A percentile compares a stretch with the other conserved stretches of the same genome.
Evolutionary conservation across 768 basidiomycete species (phyloP).

Genomic region (Rickenella mellea): DNA sequence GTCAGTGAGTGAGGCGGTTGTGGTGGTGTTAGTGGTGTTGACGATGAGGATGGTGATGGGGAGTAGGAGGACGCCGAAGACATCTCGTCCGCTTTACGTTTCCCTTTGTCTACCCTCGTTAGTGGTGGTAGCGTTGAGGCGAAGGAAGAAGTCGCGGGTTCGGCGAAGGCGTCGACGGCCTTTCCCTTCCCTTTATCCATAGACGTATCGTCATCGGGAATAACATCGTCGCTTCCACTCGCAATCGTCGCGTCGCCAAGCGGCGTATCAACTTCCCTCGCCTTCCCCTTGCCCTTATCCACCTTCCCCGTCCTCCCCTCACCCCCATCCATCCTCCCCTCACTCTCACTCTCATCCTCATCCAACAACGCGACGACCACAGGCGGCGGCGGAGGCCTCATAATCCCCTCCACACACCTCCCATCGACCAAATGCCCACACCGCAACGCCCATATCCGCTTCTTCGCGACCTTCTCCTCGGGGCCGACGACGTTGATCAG

Average conservation of each 20-base stretch:
- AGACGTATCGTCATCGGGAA: background rate
- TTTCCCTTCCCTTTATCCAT: background rate
- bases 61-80: background rate
- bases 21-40: background rate
- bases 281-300: background rate
- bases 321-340: background rate
- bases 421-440: constrained; percentile 78
- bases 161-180: background rate
- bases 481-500: constrained; percentile 37
- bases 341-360: background rate
- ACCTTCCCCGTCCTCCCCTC: background rate
- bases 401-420: constrained; percentile 55
- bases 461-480: constrained; percentile 30
- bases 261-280: background rate
- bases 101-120: background rate
- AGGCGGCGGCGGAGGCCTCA: constrained; percentile 27
- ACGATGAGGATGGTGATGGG: background rate
- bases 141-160: background rate
- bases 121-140: background rate
- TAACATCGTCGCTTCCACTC: background rate
- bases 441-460: constrained; percentile 59
- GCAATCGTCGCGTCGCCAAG: background rate
- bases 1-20: no score
- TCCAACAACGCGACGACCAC: no score
- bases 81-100: background rate